Conservation (phyloP, 106 monocot genomes). For the Chionographis japonica region DNA sequence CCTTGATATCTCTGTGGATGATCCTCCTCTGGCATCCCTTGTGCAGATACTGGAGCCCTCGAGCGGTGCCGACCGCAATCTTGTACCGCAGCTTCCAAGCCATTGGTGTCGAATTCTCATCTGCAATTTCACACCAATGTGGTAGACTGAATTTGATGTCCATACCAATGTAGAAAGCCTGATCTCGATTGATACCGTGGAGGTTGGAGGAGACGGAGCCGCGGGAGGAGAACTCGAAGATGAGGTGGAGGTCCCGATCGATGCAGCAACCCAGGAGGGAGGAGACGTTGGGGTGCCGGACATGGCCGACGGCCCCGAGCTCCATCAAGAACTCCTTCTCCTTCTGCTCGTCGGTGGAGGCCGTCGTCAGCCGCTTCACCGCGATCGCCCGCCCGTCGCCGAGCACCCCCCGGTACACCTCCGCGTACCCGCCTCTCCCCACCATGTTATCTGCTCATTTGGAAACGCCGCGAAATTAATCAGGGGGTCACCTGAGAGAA, state of each 20-base stretch:
- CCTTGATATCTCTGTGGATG: slow-evolving; percentile 72
- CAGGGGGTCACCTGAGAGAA: background rate
- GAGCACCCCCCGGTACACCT: slow-evolving; percentile 61
- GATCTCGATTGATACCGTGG: slow-evolving; percentile 25
- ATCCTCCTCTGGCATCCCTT: slow-evolving; percentile 65
- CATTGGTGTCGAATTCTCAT: slow-evolving; percentile 33
- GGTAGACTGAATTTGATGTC: no score
- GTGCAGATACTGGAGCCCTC: slow-evolving; percentile 58
- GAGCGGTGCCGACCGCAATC: slow-evolving; percentile 40
- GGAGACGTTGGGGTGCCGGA: slow-evolving; percentile 53
- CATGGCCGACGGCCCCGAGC: slow-evolving; percentile 58
- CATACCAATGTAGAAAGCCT: no score
- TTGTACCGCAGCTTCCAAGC: slow-evolving; percentile 38
- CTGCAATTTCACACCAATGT: slow-evolving; percentile 10
- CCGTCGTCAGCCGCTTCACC: slow-evolving; percentile 46
- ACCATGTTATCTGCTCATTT: slow-evolving; percentile 55
- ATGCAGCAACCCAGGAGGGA: slow-evolving; percentile 65
- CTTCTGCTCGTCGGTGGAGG: slow-evolving; percentile 46
- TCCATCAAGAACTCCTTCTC: slow-evolving; percentile 65
- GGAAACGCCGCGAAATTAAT: background rate
- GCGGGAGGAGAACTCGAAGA: slow-evolving; percentile 59
- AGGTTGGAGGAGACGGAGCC: slow-evolving; percentile 59
- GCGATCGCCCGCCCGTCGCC: slow-evolving; percentile 42
- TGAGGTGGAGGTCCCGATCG: slow-evolving; percentile 43
- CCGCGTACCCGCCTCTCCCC: slow-evolving; percentile 61